phyloP scores from a whole-genome alignment of 2,329 filamentous ascomycete genomes.

The Fusarium avenaceum region DNA sequence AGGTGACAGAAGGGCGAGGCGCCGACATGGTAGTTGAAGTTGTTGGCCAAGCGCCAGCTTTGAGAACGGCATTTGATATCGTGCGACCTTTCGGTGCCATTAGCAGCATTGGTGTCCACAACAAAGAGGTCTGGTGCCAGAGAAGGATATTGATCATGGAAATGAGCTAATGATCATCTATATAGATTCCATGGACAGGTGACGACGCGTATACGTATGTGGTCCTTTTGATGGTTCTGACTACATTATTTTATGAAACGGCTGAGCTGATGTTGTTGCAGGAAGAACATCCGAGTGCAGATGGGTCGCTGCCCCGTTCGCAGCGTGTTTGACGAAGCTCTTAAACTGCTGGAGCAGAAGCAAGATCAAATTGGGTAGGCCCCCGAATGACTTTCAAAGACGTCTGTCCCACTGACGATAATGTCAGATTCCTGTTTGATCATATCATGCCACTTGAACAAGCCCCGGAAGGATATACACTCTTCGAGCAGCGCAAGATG shows the following conservation, averaged over 20 bases:
- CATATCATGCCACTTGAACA: slow-evolving; percentile 78
- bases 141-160: neutral
- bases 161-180: slow-evolving; percentile 15
- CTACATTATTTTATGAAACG: slow-evolving; percentile 11
- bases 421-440: slow-evolving; percentile 79
- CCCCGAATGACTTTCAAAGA: neutral
- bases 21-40: slow-evolving; percentile 89
- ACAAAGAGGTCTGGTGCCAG: slow-evolving; percentile 69
- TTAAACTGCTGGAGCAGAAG: slow-evolving; percentile 74
- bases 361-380: slow-evolving; percentile 75
- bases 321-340: slow-evolving; percentile 75
- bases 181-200: slow-evolving; percentile 74
- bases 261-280: slow-evolving; percentile 49
- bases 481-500: slow-evolving; percentile 79
- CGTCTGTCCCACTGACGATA: slow-evolving; percentile 16
- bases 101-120: slow-evolving; percentile 82
- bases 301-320: slow-evolving; percentile 84
- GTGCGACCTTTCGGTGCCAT: slow-evolving; percentile 80
- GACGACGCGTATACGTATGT: slow-evolving; percentile 71
- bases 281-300: slow-evolving; percentile 79
- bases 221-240: neutral
- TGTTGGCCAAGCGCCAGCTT: slow-evolving; percentile 76
- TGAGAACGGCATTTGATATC: slow-evolving; percentile 78
- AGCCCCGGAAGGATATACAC: slow-evolving; percentile 76
- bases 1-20: slow-evolving; percentile 82